Percentiles rank a stretch among this genome's conserved stretches.
These are phyloP conservation scores for Epithele typhae DNA, from an alignment of 768 basidiomycete species.

Conservation along the genomic window DNA sequence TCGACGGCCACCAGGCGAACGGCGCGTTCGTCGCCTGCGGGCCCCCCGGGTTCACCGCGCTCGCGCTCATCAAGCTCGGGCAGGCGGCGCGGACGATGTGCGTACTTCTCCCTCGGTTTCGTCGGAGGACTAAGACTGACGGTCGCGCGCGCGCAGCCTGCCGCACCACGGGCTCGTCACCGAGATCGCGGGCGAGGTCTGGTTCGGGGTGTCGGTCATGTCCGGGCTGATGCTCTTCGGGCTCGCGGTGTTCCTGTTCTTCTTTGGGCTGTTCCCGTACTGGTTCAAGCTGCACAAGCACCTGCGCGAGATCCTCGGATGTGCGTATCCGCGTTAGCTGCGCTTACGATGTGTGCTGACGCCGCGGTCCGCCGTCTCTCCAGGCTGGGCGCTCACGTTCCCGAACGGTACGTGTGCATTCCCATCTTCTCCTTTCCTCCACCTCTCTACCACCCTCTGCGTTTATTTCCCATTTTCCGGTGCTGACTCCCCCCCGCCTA, in stretches of 20 bases:
- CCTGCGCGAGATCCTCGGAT: constrained; percentile 43
- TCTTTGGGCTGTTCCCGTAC: constrained; percentile 41
- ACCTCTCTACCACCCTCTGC: not conserved
- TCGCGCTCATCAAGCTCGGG: constrained; percentile 44
- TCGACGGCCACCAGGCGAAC: constrained; percentile 44
- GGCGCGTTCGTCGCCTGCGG: constrained; percentile 46
- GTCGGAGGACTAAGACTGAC: too few species aligned
- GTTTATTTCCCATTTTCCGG: not conserved
- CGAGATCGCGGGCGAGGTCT: constrained; percentile 38
- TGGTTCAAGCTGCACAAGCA: constrained; percentile 47
- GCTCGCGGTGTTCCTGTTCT: constrained; percentile 43
- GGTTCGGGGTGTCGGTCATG: constrained; percentile 40
- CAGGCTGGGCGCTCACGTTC: constrained; percentile 44
- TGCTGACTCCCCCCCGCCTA: not conserved
- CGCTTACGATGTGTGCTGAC: not conserved
- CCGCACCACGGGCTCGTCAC: constrained; percentile 32
- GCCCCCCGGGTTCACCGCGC: constrained; percentile 46
- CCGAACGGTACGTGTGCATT: constrained; percentile 32
- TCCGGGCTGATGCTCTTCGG: constrained; percentile 38
- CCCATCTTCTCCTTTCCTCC: not conserved
- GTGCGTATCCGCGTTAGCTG: constrained; percentile 22
- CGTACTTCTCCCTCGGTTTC: constrained; percentile 2
- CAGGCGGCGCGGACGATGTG: constrained; percentile 34
- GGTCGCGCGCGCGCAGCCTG: constrained; percentile 23
- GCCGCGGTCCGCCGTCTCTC: constrained; percentile 1